These are phyloP conservation scores for Dioscorea alata DNA, from an alignment of 106 monocot species.

Conservation along the genomic window DNA sequence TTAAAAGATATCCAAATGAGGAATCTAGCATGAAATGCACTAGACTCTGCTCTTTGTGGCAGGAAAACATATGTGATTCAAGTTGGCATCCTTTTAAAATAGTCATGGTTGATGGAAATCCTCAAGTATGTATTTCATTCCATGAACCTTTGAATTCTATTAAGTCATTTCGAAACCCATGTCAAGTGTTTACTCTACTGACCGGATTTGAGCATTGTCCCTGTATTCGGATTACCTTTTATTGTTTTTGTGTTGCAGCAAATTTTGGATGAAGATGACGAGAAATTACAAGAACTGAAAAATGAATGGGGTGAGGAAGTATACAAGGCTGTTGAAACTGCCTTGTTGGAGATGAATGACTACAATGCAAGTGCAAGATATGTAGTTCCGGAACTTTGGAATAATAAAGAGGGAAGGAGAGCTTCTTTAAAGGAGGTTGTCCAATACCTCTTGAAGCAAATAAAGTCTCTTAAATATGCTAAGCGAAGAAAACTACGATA, in stretches of 20 bases:
- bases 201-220: not conserved
- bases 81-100: conserved; percentile 1
- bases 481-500: conserved; percentile 6
- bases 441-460: conserved; percentile 22
- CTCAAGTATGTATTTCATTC: not conserved
- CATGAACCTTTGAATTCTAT: not conserved
- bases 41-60: not conserved
- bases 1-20: not conserved
- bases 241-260: conserved; percentile 12
- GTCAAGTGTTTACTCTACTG: no score
- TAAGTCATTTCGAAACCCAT: not conserved
- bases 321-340: conserved; percentile 17
- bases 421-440: conserved; percentile 28
- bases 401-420: conserved; percentile 24
- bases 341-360: conserved; percentile 26
- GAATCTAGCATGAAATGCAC: not conserved
- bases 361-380: conserved; percentile 35
- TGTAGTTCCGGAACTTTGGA: conserved; percentile 27
- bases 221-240: not conserved
- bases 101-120: not conserved
- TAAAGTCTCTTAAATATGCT: conserved; percentile 8
- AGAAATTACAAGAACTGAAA: conserved; percentile 13
- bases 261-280: conserved; percentile 26
- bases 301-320: conserved; percentile 24
- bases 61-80: not conserved